Evolutionary conservation across 1,284 basidiomycete species (phyloP), one percentile per base, ranked within the genome.

Genomic region (Fomes fomentarius): DNA sequence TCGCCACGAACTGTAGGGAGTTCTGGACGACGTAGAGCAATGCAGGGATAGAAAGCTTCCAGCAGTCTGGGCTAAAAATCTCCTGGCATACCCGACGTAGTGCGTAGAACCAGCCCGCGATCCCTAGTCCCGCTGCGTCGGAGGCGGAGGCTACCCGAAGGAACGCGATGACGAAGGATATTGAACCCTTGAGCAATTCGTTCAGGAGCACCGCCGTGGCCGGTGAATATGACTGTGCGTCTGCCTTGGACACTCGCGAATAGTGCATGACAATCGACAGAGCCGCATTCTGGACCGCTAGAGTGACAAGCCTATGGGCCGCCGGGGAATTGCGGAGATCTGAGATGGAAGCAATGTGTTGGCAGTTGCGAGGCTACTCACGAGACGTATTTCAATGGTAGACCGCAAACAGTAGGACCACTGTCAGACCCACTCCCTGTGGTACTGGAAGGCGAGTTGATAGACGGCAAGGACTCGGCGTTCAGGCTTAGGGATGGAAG

Each of bases 11-110:
- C 72, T 98, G 96, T 37, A 98, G 80, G 72, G 94, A 95, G 78
- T 98, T 98, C 76, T 98, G 96, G 55, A 96, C 85, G 65, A 96
- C 94, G 64, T 98, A 99, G 63, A 98, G 89, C 54, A 98, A 83
- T 10, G 96, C 96, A 10, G 96, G 96, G 59, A 98, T 95, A 24
- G 93, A 94, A 17, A 98, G 84, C 72, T 97, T 98, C 93, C 94
- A 97, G 74, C 93, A 95, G 73, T 98, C 96, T 2, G 81, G 74
- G 57, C 91, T 94, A 70, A 93, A 87, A 39, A 84, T 73, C 58
- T 78, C 77, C 39, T 71, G 68, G 60, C 82, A 85, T 17, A 88
- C 71, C 56, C 78, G 77, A 63, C 75, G 74, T 58, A 86, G 78
- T 2, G 82, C 75, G 10, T 75, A 65, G 43, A 59, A 63, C 45